These are phyloP conservation scores for Aeschynomene evenia DNA, from an alignment of 306 rosid species.

Conservation along the genomic window DNA sequence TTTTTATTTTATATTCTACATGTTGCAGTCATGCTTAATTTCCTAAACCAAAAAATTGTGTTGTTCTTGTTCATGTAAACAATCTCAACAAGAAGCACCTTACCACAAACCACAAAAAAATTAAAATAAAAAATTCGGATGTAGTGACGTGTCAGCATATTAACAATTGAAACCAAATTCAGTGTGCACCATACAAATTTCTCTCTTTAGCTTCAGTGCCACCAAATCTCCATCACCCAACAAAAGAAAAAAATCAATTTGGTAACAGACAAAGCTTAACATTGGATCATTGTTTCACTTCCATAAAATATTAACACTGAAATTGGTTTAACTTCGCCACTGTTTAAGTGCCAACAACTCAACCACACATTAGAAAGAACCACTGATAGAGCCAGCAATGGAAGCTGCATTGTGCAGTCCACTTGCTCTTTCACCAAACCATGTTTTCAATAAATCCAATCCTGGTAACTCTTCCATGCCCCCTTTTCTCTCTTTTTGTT, in stretches of 20 bases:
- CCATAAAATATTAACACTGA: neutral
- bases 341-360: conserved; percentile 20
- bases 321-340: too few species aligned
- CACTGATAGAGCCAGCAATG: conserved; percentile 43
- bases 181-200: conserved; percentile 23
- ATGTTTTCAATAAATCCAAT: conserved; percentile 45
- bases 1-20: too few species aligned
- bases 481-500: neutral
- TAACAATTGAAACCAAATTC: conserved; percentile 25
- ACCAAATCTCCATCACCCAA: conserved; percentile 26
- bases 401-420: conserved; percentile 65
- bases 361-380: neutral
- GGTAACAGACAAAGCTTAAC: conserved; percentile 11
- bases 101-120: neutral
- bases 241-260: conserved; percentile 24
- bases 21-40: too few species aligned
- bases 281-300: conserved; percentile 8
- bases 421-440: conserved; percentile 64
- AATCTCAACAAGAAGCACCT: neutral
- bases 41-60: too few species aligned
- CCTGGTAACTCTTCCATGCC: conserved; percentile 36
- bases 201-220: neutral
- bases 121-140: neutral
- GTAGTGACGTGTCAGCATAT: conserved; percentile 41
- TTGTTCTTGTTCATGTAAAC: neutral